Percentiles rank a stretch among this genome's conserved stretches.
Conservation (phyloP, 2,329 filamentous ascomycete genomes). For the Fusarium pseudoanthophilum region DNA sequence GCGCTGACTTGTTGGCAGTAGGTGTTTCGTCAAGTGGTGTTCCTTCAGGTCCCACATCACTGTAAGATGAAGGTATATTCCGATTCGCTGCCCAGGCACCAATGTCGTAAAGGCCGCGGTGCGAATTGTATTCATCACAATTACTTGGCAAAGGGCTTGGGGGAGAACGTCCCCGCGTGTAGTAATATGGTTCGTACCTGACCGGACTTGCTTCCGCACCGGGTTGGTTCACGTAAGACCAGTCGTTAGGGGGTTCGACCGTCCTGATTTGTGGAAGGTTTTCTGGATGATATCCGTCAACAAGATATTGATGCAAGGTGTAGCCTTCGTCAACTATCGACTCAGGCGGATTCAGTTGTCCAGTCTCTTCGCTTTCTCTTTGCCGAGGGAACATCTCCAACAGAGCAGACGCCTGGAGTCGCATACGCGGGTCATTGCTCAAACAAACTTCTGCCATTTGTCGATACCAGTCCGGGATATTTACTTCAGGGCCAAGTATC, state of each 20-base stretch:
- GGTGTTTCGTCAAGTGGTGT: constrained; percentile 37
- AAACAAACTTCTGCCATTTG: constrained; percentile 81
- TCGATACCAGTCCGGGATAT: constrained; percentile 83
- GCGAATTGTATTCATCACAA: constrained; percentile 50
- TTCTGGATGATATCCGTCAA: constrained; percentile 50
- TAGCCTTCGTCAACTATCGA: constrained; percentile 56
- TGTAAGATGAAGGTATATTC: constrained; percentile 54
- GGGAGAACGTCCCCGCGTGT: constrained; percentile 63
- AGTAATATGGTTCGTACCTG: constrained; percentile 57
- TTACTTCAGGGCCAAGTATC: constrained; percentile 63
- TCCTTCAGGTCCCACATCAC: constrained; percentile 47
- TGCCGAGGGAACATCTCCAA: constrained; percentile 72
- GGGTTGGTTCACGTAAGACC: constrained; percentile 55
- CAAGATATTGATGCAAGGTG: constrained; percentile 53
- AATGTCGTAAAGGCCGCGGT: constrained; percentile 43
- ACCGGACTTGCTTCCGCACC: constrained; percentile 51
- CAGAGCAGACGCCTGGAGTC: constrained; percentile 78
- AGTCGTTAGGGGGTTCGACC: constrained; percentile 56
- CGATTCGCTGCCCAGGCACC: constrained; percentile 53
- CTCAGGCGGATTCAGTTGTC: constrained; percentile 44
- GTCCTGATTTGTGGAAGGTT: constrained; percentile 53
- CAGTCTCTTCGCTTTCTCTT: constrained; percentile 21
- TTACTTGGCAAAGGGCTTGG: constrained; percentile 62
- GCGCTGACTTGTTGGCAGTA: constrained; percentile 26
- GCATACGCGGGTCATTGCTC: constrained; percentile 75